phyloP scores from a whole-genome alignment of 352 stramenopile genomes.

The Globisporangium parvum region DNA sequence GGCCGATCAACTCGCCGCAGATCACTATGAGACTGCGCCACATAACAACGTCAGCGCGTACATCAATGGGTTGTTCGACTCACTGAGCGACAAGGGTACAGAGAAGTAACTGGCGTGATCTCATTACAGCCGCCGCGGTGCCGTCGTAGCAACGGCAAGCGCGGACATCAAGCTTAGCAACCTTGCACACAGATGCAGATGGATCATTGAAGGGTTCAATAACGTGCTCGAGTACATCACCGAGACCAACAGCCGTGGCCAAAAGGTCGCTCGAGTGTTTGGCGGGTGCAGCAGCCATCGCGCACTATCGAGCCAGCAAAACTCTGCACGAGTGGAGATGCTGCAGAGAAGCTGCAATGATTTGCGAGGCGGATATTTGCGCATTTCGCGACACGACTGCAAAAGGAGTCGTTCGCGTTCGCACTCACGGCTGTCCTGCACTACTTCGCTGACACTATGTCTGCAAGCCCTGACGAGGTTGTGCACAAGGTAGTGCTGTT shows the following conservation, averaged over 20 bases:
- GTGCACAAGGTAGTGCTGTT: background rate
- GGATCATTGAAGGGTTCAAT: background rate
- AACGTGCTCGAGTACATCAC: slow-evolving; percentile 1
- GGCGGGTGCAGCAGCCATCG: background rate
- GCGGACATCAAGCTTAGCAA: background rate
- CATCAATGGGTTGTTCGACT: background rate
- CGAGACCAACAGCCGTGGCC: background rate
- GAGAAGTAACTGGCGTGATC: background rate
- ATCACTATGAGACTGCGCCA: background rate
- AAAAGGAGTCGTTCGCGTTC: background rate
- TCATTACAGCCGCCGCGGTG: background rate
- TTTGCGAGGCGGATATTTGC: background rate
- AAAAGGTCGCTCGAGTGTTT: background rate
- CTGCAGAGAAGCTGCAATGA: background rate
- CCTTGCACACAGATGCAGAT: background rate
- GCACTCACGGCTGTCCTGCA: background rate
- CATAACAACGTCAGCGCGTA: background rate
- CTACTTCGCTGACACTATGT: background rate
- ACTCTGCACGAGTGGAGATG: background rate
- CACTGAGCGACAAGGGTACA: background rate
- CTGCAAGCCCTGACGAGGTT: background rate
- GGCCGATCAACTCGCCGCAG: background rate
- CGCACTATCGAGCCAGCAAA: background rate
- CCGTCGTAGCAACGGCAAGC: background rate
- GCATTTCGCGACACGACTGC: background rate